Evolutionary conservation across 805 yeast genomes (phyloP).

Genomic region (Saturnispora bothae): DNA sequence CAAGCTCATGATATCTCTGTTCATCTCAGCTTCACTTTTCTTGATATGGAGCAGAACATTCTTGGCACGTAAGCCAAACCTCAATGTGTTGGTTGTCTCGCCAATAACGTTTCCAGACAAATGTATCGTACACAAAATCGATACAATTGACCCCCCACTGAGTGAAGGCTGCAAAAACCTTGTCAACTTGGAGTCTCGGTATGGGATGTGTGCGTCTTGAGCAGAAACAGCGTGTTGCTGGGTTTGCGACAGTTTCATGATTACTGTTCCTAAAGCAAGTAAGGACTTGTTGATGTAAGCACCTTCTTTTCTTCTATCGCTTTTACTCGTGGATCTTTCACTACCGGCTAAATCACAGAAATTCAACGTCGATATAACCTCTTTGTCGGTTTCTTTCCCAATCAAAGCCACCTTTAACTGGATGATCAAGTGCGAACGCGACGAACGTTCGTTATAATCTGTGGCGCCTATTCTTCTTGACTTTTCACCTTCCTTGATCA

Average conservation of each 20-base stretch:
- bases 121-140: constrained; percentile 81
- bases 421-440: constrained; percentile 87
- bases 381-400: constrained; percentile 28
- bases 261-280: constrained; percentile 85
- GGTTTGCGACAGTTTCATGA: constrained; percentile 48
- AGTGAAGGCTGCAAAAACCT: constrained; percentile 85
- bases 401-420: constrained; percentile 41
- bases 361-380: constrained; percentile 51
- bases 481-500: constrained; percentile 60
- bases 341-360: constrained; percentile 95
- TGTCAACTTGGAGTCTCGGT: constrained; percentile 87
- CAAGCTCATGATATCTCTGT: constrained; percentile 40
- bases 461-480: constrained; percentile 78
- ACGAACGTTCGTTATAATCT: constrained; percentile 77
- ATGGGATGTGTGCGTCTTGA: constrained; percentile 58
- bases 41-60: constrained; percentile 65
- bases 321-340: constrained; percentile 71
- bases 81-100: constrained; percentile 76
- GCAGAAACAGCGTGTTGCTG: constrained; percentile 11
- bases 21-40: constrained; percentile 37
- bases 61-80: constrained; percentile 92
- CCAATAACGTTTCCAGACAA: constrained; percentile 47
- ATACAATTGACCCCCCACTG: constrained; percentile 75
- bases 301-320: constrained; percentile 87
- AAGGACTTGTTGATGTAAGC: constrained; percentile 85